phyloP scores from a whole-genome alignment of 176 grass and related monocot genomes.

The Echinochloa phyllopogon region DNA sequence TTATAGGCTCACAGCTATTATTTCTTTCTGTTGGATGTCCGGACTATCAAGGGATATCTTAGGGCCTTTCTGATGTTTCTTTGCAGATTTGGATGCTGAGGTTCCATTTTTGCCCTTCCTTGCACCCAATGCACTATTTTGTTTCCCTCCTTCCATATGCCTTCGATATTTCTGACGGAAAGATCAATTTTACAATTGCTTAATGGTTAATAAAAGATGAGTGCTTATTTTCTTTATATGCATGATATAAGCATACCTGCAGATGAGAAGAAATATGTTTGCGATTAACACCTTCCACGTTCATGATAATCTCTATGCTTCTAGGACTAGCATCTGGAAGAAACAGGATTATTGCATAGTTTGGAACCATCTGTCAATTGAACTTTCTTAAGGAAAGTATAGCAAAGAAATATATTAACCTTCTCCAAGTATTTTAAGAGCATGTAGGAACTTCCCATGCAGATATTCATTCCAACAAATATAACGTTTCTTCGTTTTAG shows the following conservation, averaged over 20 bases:
- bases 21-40: not conserved
- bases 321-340: slow-evolving; percentile 21
- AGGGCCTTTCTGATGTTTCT: not conserved
- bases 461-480: slow-evolving; percentile 32
- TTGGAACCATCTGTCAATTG: not conserved
- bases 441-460: slow-evolving; percentile 31
- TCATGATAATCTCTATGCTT: slow-evolving; percentile 30
- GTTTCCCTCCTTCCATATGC: not conserved
- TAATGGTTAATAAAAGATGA: not conserved
- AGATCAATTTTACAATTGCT: not conserved
- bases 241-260: not conserved
- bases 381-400: not conserved
- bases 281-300: not conserved
- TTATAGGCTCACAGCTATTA: not conserved
- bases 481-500: not conserved
- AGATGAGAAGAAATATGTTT: slow-evolving; percentile 28
- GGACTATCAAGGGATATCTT: not conserved
- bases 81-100: not conserved
- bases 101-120: not conserved
- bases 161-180: slow-evolving; percentile 26
- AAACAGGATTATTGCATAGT: not conserved
- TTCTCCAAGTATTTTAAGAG: slow-evolving; percentile 42
- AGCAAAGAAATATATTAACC: slow-evolving; percentile 3
- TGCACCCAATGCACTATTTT: not conserved
- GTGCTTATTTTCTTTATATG: not conserved